Percentiles rank a stretch among this genome's conserved stretches.
Evolutionary conservation across 2,329 filamentous ascomycete species (phyloP).

Genomic region (Aspergillus quadrilineatus): DNA sequence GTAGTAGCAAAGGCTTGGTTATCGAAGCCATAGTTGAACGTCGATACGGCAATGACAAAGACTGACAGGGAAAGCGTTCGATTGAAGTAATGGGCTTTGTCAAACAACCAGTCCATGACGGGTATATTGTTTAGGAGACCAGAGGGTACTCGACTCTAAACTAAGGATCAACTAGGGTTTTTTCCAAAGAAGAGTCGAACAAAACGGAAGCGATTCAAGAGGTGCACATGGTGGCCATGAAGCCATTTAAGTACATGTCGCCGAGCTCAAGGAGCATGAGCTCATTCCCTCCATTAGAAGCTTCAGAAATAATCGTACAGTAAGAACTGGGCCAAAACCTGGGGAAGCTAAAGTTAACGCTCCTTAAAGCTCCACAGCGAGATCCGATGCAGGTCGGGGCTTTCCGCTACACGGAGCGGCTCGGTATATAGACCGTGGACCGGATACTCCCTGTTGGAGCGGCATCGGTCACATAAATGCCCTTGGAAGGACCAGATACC

Average conservation of each 20-base stretch:
- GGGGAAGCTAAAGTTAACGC: background rate
- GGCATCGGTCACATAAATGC: background rate
- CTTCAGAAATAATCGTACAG: background rate
- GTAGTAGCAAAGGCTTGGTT: conserved; percentile 40
- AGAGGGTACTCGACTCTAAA: too few species aligned
- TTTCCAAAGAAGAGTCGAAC: too few species aligned
- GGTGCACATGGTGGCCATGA: background rate
- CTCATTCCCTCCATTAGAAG: background rate
- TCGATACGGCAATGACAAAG: conserved; percentile 36
- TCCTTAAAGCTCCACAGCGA: background rate
- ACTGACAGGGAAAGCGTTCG: conserved; percentile 7
- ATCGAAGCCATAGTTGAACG: conserved; percentile 45
- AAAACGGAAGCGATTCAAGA: background rate
- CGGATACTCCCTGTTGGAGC: background rate
- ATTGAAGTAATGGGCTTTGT: conserved; percentile 13
- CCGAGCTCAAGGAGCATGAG: too few species aligned
- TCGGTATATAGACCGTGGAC: background rate
- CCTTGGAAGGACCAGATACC: background rate
- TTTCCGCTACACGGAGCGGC: background rate
- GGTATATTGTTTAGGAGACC: too few species aligned
- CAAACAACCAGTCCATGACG: background rate
- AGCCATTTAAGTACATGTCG: background rate
- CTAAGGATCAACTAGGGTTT: too few species aligned
- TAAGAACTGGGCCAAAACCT: background rate
- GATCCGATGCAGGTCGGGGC: background rate